Conservation (phyloP, 2,329 filamentous ascomycete genomes). For the Stagonosporopsis cucurbitacearum region DNA sequence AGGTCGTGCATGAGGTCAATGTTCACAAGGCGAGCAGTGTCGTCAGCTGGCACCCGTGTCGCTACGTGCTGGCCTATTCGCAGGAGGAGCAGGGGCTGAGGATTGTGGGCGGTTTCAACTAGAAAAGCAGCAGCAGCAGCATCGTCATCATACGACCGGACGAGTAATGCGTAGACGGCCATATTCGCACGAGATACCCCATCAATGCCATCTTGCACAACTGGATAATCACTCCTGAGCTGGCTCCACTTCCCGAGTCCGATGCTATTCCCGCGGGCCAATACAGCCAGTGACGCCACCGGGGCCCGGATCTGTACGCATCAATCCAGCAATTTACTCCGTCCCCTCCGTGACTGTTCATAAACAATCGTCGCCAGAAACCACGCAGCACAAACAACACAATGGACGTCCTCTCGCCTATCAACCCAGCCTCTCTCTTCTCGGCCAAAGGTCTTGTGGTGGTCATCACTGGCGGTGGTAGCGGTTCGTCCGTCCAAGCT, state of each 20-base stretch:
- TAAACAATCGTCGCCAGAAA: background rate
- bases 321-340: constrained; percentile 15
- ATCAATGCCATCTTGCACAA: constrained; percentile 8
- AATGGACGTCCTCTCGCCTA: constrained; percentile 46
- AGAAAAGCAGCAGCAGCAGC: background rate
- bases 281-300: constrained; percentile 8
- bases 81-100: constrained; percentile 69
- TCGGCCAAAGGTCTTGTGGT: constrained; percentile 50
- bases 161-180: background rate
- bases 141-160: too few species aligned
- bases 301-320: constrained; percentile 15
- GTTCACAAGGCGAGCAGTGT: constrained; percentile 68
- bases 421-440: constrained; percentile 48
- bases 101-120: constrained; percentile 63
- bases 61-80: constrained; percentile 76
- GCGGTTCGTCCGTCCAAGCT: constrained; percentile 40
- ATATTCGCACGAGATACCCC: constrained; percentile 12
- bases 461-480: constrained; percentile 52
- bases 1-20: constrained; percentile 74
- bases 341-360: background rate
- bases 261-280: constrained; percentile 2
- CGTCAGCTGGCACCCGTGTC: constrained; percentile 77
- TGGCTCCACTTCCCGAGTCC: background rate
- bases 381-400: constrained; percentile 6
- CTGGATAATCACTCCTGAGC: background rate